A percentile compares a stretch with the other conserved stretches of the same genome.
Evolutionary conservation across 129 eudicot genomes (phyloP).

Genomic region (Centaurea solstitialis): DNA sequence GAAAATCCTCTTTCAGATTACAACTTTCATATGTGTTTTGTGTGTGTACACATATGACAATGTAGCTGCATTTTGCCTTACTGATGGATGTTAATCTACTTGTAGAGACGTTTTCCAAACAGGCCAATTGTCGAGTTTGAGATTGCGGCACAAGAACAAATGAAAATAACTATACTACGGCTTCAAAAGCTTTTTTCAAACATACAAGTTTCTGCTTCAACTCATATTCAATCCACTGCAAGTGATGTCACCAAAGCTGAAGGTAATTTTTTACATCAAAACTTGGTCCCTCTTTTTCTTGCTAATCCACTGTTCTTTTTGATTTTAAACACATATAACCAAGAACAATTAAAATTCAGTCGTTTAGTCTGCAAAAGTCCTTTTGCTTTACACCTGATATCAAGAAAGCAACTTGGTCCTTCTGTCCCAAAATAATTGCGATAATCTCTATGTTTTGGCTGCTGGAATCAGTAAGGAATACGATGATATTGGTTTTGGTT

Average conservation of each 20-base stretch:
- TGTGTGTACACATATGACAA: neutral
- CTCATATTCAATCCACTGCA: conserved; percentile 27
- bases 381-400: too few species aligned
- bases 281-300: neutral
- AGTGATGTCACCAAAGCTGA: conserved; percentile 67
- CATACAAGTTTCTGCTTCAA: conserved; percentile 37
- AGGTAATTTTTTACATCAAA: conserved; percentile 46
- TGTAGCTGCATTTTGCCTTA: neutral
- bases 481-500: neutral
- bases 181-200: conserved; percentile 70
- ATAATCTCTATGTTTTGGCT: neutral
- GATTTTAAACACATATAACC: neutral
- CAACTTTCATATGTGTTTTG: neutral
- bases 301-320: neutral
- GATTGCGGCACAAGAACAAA: conserved; percentile 88
- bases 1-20: neutral
- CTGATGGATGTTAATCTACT: conserved; percentile 12
- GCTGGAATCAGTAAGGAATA: neutral
- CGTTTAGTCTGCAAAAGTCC: neutral
- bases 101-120: conserved; percentile 74
- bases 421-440: too few species aligned
- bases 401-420: too few species aligned
- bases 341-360: neutral
- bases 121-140: conserved; percentile 95
- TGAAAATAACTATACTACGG: conserved; percentile 88